These are phyloP conservation scores for Ceratobasidium theobromae DNA, from an alignment of 1,284 basidiomycete species.

Conservation along the genomic window DNA sequence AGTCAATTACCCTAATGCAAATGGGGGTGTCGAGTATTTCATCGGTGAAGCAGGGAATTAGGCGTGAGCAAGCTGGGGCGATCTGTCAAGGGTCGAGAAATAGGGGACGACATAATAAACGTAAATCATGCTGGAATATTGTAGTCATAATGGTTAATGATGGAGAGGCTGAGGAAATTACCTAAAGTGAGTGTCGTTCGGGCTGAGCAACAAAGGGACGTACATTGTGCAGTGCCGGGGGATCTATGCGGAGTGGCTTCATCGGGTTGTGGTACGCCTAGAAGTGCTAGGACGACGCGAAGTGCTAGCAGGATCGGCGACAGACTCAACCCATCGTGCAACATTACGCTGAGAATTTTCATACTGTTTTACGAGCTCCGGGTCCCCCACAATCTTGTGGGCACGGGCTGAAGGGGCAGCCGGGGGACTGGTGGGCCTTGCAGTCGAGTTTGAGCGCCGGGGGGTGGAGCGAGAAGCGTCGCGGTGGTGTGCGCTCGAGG, in stretches of 20 bases:
- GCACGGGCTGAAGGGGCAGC: not conserved
- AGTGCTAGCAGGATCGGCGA: slow-evolving; percentile 11
- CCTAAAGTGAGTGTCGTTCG: slow-evolving; percentile 29
- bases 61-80: not conserved
- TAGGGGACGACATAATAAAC: slow-evolving; percentile 22
- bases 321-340: slow-evolving; percentile 27
- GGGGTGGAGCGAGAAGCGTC: slow-evolving; percentile 9
- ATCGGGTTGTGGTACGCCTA: slow-evolving; percentile 23
- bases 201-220: not conserved
- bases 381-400: slow-evolving; percentile 19
- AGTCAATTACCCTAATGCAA: no score
- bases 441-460: slow-evolving; percentile 17
- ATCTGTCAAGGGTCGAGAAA: slow-evolving; percentile 22
- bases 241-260: slow-evolving; percentile 23
- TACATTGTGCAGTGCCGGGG: slow-evolving; percentile 23
- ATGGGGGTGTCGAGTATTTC: no score
- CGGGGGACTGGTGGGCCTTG: not conserved
- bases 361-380: slow-evolving; percentile 31
- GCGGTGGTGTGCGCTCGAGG: not conserved
- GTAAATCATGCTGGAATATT: slow-evolving; percentile 24
- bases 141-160: slow-evolving; percentile 30
- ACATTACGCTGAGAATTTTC: slow-evolving; percentile 29
- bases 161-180: not conserved
- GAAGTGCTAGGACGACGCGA: not conserved
- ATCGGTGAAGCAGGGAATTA: not conserved